Evolutionary conservation across 2,329 filamentous ascomycete species (phyloP).

Genomic region (Aspergillus fumigatus): DNA sequence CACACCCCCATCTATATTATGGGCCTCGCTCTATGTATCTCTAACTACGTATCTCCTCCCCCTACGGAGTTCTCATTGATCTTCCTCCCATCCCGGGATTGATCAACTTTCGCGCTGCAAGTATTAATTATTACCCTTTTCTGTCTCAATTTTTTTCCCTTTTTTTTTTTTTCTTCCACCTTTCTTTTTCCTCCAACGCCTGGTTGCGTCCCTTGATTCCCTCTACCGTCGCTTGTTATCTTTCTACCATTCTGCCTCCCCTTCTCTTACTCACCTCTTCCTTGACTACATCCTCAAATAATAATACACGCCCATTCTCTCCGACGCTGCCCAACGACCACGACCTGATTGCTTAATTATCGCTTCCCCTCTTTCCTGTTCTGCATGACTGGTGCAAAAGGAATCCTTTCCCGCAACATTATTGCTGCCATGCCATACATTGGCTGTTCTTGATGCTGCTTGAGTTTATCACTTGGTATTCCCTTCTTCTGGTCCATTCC

Average conservation of each 20-base stretch:
- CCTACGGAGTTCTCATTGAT: too few species aligned
- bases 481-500: not conserved
- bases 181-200: not conserved
- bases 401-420: slow-evolving; percentile 14
- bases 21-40: not conserved
- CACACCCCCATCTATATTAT: not conserved
- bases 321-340: slow-evolving; percentile 21
- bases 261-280: slow-evolving; percentile 1
- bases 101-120: not conserved
- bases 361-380: slow-evolving; percentile 6
- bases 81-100: not conserved
- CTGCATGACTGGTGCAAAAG: slow-evolving; percentile 8
- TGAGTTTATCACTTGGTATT: slow-evolving; percentile 5
- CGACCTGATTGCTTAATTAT: slow-evolving; percentile 12
- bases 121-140: not conserved
- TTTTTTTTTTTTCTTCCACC: not conserved
- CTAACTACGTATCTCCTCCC: not conserved
- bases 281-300: slow-evolving; percentile 1
- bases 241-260: slow-evolving; percentile 7
- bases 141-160: not conserved
- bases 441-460: slow-evolving; percentile 17
- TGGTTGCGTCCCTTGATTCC: slow-evolving; percentile 1
- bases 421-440: slow-evolving; percentile 23
- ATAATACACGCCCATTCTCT: not conserved
- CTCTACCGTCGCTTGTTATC: slow-evolving; percentile 1